Conservation (phyloP, 257 asterid genomes). For the Solanum habrochaites region DNA sequence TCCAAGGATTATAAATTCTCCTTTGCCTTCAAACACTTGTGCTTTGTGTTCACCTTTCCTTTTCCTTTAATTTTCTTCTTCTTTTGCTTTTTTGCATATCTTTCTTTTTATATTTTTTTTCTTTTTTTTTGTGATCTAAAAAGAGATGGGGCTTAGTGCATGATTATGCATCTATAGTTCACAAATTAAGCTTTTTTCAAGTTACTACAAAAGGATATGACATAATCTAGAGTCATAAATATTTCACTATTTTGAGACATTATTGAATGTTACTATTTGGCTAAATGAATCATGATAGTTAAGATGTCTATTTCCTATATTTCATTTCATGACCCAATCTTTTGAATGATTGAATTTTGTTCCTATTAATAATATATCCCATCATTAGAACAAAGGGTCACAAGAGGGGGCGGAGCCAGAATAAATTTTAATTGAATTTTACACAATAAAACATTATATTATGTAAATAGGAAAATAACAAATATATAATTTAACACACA, state of each 20-base stretch:
- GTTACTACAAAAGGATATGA: background rate
- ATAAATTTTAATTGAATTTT: background rate
- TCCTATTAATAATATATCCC: background rate
- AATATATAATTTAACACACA: background rate
- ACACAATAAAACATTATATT: background rate
- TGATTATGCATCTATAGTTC: background rate
- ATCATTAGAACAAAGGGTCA: background rate
- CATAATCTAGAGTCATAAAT: background rate
- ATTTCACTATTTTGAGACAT: background rate
- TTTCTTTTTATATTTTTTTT: background rate
- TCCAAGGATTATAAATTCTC: background rate
- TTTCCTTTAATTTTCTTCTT: background rate
- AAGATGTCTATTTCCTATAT: background rate
- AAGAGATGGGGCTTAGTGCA: background rate
- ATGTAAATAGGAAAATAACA: background rate
- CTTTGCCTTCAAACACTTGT: background rate
- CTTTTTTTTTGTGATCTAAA: background rate
- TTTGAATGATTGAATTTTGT: background rate
- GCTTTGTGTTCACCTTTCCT: background rate
- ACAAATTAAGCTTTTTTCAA: background rate
- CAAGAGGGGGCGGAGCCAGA: background rate
- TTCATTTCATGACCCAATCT: background rate
- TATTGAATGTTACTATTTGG: background rate
- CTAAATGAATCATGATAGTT: background rate
- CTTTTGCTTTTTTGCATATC: background rate